phyloP scores from a whole-genome alignment of 1,284 basidiomycete genomes.

The Cystobasidium pallidum region DNA sequence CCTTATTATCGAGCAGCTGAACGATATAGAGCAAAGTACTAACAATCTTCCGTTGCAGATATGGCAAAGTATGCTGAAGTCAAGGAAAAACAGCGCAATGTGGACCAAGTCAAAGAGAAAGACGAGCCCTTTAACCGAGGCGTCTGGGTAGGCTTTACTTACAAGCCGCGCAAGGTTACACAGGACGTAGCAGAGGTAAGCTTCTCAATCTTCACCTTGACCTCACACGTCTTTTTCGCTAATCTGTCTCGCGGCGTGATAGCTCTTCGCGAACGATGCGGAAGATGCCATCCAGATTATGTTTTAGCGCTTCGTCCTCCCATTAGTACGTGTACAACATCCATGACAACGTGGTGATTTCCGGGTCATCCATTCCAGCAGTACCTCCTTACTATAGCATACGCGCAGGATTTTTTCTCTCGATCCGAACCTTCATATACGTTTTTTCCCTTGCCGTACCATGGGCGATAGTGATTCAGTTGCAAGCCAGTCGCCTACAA shows the following conservation, averaged over 20 bases:
- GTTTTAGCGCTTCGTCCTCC: conserved; percentile 27
- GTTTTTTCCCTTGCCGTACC: not conserved
- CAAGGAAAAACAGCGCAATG: conserved; percentile 93
- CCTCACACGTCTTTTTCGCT: not conserved
- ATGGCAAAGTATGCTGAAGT: conserved; percentile 94
- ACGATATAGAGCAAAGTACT: not conserved
- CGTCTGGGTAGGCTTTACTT: conserved; percentile 97
- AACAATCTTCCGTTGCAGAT: conserved; percentile 66
- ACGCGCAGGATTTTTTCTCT: not conserved
- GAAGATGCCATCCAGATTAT: conserved; percentile 39
- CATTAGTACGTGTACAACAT: too few species aligned
- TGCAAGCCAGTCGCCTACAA: not conserved
- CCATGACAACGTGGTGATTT: not conserved
- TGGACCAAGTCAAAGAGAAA: conserved; percentile 86
- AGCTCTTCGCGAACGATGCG: conserved; percentile 25
- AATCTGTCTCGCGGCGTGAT: not conserved
- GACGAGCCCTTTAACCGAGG: conserved; percentile 72
- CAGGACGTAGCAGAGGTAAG: conserved; percentile 21
- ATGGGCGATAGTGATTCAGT: not conserved
- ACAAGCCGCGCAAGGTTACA: conserved; percentile 56
- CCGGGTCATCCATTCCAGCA: not conserved
- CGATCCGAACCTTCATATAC: not conserved
- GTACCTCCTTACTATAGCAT: not conserved
- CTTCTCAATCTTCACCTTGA: not conserved
- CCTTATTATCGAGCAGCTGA: not conserved